Percentiles rank a stretch among this genome's conserved stretches.
Conservation (phyloP, 2,329 filamentous ascomycete species). For the Trichophyton schoenleinii region DNA sequence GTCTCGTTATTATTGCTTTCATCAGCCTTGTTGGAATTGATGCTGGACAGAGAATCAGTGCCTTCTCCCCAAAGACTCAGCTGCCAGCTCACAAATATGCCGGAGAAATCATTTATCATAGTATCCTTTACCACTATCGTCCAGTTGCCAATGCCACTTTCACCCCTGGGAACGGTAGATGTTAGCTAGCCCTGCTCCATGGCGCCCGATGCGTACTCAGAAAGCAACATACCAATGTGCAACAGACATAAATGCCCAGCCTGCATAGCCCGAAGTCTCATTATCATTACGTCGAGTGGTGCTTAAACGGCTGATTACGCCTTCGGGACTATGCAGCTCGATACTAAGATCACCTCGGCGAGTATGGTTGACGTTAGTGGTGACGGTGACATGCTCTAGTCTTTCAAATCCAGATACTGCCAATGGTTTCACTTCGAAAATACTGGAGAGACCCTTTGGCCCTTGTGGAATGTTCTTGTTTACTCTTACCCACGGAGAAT, state of each 20-base stretch:
- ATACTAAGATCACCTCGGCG: constrained; percentile 85
- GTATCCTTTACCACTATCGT: constrained; percentile 82
- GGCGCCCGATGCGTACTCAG: neutral
- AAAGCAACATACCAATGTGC: constrained; percentile 66
- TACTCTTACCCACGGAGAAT: constrained; percentile 86
- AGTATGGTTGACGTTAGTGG: constrained; percentile 86
- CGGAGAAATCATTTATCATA: constrained; percentile 59
- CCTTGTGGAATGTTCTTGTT: constrained; percentile 77
- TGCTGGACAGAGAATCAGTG: neutral
- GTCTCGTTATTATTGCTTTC: constrained; percentile 17
- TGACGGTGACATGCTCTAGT: constrained; percentile 89
- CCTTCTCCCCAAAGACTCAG: constrained; percentile 85
- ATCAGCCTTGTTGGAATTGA: neutral
- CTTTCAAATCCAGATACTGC: constrained; percentile 74
- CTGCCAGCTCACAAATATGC: constrained; percentile 80
- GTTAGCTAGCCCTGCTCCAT: neutral
- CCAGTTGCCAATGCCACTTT: constrained; percentile 78
- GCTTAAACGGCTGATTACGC: constrained; percentile 71
- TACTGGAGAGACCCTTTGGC: constrained; percentile 60
- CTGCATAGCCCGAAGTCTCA: constrained; percentile 57
- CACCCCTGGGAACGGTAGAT: constrained; percentile 51
- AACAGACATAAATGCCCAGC: constrained; percentile 99
- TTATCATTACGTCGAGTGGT: constrained; percentile 59
- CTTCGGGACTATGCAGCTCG: constrained; percentile 72
- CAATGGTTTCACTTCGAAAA: constrained; percentile 68